Evolutionary conservation across 2,329 filamentous ascomycete species (phyloP).

Genomic region (Monilinia polystroma): DNA sequence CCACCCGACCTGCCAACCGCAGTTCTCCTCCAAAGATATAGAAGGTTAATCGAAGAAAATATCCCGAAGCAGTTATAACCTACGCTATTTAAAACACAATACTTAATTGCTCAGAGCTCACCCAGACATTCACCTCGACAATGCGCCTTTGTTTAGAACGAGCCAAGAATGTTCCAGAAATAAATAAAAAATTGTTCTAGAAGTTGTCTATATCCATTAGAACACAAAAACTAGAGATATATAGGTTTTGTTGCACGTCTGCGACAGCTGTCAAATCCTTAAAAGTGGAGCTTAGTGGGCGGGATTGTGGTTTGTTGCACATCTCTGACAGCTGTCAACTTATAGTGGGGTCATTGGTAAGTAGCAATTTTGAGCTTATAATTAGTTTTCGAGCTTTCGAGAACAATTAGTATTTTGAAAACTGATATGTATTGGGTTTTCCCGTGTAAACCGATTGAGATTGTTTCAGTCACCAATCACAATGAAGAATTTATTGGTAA

Average conservation of each 20-base stretch:
- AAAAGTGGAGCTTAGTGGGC: slow-evolving; percentile 2
- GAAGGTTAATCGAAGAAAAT: too few species aligned
- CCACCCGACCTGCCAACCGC: too few species aligned
- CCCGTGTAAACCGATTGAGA: not conserved
- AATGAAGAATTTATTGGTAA: not conserved
- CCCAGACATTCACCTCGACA: not conserved
- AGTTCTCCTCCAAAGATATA: too few species aligned
- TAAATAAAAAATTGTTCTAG: not conserved
- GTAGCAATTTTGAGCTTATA: not conserved
- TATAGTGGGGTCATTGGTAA: not conserved
- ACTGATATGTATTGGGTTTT: not conserved
- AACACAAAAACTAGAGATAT: not conserved
- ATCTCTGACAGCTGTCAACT: slow-evolving; percentile 13
- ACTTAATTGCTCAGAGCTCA: not conserved
- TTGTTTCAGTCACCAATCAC: too few species aligned
- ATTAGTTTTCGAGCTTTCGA: not conserved
- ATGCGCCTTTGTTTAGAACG: not conserved
- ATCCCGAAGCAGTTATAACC: not conserved
- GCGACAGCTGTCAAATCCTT: slow-evolving; percentile 12
- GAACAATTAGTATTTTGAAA: not conserved
- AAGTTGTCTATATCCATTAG: not conserved
- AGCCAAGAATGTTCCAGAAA: not conserved
- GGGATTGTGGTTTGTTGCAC: not conserved
- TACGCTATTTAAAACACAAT: not conserved
- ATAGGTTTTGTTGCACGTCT: slow-evolving; percentile 11